These are phyloP conservation scores for Ceratocystis harringtonii DNA, from an alignment of 2,329 filamentous ascomycete species.

Conservation along the genomic window DNA sequence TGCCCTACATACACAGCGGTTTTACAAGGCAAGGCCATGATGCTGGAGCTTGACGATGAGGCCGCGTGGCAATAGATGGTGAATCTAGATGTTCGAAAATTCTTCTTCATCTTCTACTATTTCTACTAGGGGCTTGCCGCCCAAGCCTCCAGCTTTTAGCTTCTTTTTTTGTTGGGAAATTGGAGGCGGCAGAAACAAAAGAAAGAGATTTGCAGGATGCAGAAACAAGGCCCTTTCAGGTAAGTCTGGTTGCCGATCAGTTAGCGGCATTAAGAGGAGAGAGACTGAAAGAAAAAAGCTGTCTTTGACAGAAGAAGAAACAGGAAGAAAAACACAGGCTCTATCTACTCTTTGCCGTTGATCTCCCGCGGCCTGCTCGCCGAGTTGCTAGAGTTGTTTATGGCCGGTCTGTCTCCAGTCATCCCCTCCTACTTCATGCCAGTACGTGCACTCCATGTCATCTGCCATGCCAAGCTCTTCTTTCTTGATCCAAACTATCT, in stretches of 20 bases:
- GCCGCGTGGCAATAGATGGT: not conserved
- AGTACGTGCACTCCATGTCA: not conserved
- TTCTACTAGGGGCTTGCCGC: not conserved
- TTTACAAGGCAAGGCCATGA: too few relatives aligned
- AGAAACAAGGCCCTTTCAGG: not conserved
- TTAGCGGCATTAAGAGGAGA: not conserved
- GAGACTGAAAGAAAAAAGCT: not conserved
- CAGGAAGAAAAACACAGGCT: not conserved
- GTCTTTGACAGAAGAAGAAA: not conserved
- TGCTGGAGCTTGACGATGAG: too few relatives aligned
- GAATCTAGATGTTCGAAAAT: not conserved
- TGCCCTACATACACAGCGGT: too few relatives aligned
- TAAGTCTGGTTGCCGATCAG: not conserved
- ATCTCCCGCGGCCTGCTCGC: too few relatives aligned
- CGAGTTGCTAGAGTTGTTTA: not conserved
- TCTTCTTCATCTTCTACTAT: not conserved
- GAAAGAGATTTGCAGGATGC: not conserved
- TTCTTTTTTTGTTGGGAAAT: constrained; percentile 5
- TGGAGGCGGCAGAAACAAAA: not conserved
- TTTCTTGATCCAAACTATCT: not conserved
- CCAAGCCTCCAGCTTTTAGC: not conserved
- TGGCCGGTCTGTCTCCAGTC: not conserved
- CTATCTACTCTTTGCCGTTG: too few relatives aligned
- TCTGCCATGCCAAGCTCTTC: not conserved
- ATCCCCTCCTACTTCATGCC: too few relatives aligned